Conservation (phyloP, 2,329 filamentous ascomycete species). For the Raffaelea deltoideospora region DNA sequence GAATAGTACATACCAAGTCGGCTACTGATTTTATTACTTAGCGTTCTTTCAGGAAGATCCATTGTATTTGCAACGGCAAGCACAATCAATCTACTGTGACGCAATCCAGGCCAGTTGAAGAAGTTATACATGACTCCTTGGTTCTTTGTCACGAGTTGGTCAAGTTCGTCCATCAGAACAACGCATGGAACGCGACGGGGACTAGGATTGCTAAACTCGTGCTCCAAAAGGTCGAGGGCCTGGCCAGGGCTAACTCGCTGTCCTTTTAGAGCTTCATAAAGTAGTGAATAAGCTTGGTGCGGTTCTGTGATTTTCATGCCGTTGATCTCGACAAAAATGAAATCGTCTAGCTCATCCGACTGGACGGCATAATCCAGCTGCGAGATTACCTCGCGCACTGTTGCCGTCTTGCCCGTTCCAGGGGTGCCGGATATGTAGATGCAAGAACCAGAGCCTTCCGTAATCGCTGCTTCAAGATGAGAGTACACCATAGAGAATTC, state of each 20-base stretch:
- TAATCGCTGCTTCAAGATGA: constrained; percentile 86
- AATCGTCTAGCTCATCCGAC: constrained; percentile 88
- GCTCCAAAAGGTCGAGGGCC: constrained; percentile 76
- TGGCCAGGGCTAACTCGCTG: constrained; percentile 86
- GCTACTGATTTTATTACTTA: constrained; percentile 97
- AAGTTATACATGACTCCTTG: constrained; percentile 99
- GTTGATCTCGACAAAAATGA: constrained; percentile 98
- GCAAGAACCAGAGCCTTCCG: constrained; percentile 82
- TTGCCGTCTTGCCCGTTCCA: constrained; percentile 93
- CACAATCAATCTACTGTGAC: constrained; percentile 86
- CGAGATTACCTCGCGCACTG: constrained; percentile 84
- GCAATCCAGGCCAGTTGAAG: constrained; percentile 94
- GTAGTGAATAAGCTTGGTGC: constrained; percentile 83
- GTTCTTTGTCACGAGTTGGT: constrained; percentile 94
- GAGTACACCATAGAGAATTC: constrained; percentile 90
- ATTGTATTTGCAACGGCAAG: constrained; percentile 97
- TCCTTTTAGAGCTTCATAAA: constrained; percentile 92
- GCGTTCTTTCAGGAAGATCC: constrained; percentile 88
- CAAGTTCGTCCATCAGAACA: constrained; percentile 94
- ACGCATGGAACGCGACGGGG: constrained; percentile 88
- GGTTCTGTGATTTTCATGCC: constrained; percentile 99
- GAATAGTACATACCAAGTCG: constrained; percentile 41
- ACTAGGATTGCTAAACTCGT: constrained; percentile 83
- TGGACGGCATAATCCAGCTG: constrained; percentile 77
- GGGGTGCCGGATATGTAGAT: constrained; percentile 99